Evolutionary conservation across 2,329 filamentous ascomycete species (phyloP).

Genomic region (Massarina eburnea): DNA sequence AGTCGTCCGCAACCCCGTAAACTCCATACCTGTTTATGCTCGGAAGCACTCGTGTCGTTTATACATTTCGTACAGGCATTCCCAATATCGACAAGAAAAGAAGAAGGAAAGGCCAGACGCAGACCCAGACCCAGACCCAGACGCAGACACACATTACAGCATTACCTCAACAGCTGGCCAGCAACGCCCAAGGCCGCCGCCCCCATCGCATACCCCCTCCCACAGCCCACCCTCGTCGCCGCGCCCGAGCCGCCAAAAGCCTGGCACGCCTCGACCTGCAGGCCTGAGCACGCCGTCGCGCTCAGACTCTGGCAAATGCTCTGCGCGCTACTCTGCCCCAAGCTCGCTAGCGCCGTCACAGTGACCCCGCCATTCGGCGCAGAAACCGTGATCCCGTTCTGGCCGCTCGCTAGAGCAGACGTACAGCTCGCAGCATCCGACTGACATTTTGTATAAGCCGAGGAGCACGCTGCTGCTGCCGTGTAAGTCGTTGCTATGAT

Average conservation of each 20-base stretch:
- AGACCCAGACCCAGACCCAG: too few relatives aligned
- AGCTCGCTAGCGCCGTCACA: conserved; percentile 46
- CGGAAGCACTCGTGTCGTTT: not conserved
- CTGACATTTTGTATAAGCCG: conserved; percentile 57
- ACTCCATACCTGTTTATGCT: conserved; percentile 8
- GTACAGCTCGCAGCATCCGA: conserved; percentile 46
- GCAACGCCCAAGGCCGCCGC: conserved; percentile 47
- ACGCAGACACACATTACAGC: too few relatives aligned
- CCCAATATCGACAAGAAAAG: not conserved
- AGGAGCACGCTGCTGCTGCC: conserved; percentile 54
- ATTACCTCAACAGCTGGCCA: conserved; percentile 35
- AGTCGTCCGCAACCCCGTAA: not conserved
- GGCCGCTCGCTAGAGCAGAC: conserved; percentile 49
- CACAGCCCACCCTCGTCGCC: conserved; percentile 15
- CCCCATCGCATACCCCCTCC: conserved; percentile 19
- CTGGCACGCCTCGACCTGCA: conserved; percentile 51
- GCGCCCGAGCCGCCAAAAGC: conserved; percentile 43
- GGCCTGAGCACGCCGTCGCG: conserved; percentile 50
- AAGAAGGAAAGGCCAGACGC: too few relatives aligned
- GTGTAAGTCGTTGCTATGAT: conserved; percentile 57
- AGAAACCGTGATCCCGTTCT: conserved; percentile 55
- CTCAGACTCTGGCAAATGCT: conserved; percentile 44
- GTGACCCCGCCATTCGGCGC: conserved; percentile 54
- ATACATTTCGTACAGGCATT: not conserved
- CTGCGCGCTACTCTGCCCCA: conserved; percentile 30